Percentiles rank a stretch among this genome's conserved stretches.
phyloP scores from a whole-genome alignment of 2,329 filamentous ascomycete genomes.

The Lanzia echinophila region DNA sequence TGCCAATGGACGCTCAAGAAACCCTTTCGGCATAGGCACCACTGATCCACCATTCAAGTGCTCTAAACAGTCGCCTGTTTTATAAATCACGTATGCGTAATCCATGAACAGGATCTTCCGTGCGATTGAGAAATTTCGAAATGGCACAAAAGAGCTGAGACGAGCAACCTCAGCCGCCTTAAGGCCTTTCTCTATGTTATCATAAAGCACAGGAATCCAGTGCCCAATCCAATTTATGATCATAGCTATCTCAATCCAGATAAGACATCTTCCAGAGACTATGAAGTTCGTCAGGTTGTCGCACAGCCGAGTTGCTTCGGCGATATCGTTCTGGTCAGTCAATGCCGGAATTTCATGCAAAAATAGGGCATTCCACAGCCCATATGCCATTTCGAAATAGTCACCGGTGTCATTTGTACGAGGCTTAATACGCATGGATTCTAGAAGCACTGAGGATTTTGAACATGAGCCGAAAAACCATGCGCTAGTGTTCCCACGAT shows the following conservation, averaged over 20 bases:
- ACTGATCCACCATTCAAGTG: neutral
- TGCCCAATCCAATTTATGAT: neutral
- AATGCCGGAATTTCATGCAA: neutral
- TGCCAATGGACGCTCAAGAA: neutral
- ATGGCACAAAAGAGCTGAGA: neutral
- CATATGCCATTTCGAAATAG: constrained; percentile 3
- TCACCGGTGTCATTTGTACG: neutral
- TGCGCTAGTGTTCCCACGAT: neutral
- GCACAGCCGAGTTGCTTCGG: neutral
- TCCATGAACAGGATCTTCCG: neutral
- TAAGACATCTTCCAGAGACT: neutral
- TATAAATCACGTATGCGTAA: neutral
- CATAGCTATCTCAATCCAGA: neutral
- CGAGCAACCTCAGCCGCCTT: neutral
- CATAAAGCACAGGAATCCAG: neutral
- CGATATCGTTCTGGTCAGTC: neutral
- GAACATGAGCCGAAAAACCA: neutral
- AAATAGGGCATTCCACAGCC: neutral
- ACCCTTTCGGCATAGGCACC: neutral
- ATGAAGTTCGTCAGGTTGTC: neutral
- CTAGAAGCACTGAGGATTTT: neutral
- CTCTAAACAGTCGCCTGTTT: neutral
- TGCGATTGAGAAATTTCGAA: neutral
- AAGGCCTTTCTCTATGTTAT: neutral
- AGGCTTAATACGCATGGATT: neutral